These are phyloP conservation scores for Pichia sorboxylosa DNA, from an alignment of 1,139 yeast species.

Conservation along the genomic window DNA sequence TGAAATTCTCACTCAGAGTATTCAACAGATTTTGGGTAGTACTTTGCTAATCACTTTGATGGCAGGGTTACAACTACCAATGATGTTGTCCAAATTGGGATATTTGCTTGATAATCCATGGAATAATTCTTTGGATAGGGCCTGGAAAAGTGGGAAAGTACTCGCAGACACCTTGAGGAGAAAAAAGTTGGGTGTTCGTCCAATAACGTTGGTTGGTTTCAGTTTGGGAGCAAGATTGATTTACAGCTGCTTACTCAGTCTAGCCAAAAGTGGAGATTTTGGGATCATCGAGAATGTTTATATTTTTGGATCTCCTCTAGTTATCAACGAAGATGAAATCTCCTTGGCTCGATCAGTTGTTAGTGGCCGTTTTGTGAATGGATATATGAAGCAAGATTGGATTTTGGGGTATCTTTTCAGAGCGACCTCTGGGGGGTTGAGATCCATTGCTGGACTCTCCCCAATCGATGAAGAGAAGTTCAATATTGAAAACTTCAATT, in stretches of 20 bases:
- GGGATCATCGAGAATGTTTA: conserved; percentile 87
- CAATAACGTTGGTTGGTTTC: conserved; percentile 86
- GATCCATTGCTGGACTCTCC: conserved; percentile 81
- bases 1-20: conserved; percentile 83
- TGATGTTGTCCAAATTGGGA: conserved; percentile 80
- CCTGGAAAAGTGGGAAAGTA: conserved; percentile 91
- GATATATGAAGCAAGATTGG: conserved; percentile 92
- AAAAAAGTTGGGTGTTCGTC: conserved; percentile 85
- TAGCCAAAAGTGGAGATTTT: conserved; percentile 75
- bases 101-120: conserved; percentile 93
- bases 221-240: conserved; percentile 90
- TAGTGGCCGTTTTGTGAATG: conserved; percentile 82
- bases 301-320: conserved; percentile 81
- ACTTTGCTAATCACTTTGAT: conserved; percentile 85
- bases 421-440: conserved; percentile 91
- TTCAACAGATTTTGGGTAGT: conserved; percentile 90
- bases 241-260: conserved; percentile 77
- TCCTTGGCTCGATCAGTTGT: conserved; percentile 77
- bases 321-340: conserved; percentile 67
- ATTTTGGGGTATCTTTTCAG: conserved; percentile 87
- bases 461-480: conserved; percentile 37
- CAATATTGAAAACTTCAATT: conserved; percentile 66
- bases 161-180: conserved; percentile 83
- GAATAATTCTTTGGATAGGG: conserved; percentile 93
- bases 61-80: conserved; percentile 92